A percentile compares a stretch with the other conserved stretches of the same genome.
These are phyloP conservation scores for Aspergillus calidoustus DNA, from an alignment of 2,329 filamentous ascomycete species.

Conservation along the genomic window DNA sequence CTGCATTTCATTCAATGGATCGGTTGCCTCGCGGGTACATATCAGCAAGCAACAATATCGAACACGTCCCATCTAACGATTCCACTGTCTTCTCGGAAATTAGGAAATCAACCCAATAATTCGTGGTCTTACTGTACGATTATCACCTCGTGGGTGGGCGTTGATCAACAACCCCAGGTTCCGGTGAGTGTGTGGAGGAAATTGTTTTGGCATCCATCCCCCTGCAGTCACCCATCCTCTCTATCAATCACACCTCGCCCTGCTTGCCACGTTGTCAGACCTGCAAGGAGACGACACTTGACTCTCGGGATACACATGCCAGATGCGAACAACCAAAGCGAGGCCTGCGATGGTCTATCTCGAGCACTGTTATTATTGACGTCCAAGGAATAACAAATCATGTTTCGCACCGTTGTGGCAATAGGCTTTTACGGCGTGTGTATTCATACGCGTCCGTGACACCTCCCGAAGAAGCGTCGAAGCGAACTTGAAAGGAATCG, in stretches of 20 bases:
- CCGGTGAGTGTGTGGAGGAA: background rate
- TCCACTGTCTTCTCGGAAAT: background rate
- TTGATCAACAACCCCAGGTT: slow-evolving; percentile 7
- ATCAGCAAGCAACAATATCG: background rate
- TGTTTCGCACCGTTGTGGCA: slow-evolving; percentile 6
- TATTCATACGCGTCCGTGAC: slow-evolving; percentile 15
- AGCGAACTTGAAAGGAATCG: slow-evolving; percentile 8
- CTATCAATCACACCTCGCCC: background rate
- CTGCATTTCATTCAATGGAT: background rate
- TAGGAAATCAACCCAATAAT: background rate
- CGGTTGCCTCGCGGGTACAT: background rate
- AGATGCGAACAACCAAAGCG: background rate
- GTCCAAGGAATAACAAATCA: background rate
- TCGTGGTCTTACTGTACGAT: background rate
- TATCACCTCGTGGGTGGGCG: background rate
- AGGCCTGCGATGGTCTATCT: background rate
- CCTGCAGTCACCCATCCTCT: background rate
- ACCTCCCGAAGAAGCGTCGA: slow-evolving; percentile 2
- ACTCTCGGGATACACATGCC: background rate
- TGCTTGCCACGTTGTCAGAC: slow-evolving; percentile 8
- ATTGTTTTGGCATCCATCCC: background rate
- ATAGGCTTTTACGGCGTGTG: slow-evolving; percentile 14
- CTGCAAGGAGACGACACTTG: background rate
- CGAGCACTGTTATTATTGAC: background rate
- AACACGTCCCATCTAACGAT: background rate